Base-by-base conservation (phyloP, 768 basidiomycete species). In the Termitomyces sp. region DNA sequence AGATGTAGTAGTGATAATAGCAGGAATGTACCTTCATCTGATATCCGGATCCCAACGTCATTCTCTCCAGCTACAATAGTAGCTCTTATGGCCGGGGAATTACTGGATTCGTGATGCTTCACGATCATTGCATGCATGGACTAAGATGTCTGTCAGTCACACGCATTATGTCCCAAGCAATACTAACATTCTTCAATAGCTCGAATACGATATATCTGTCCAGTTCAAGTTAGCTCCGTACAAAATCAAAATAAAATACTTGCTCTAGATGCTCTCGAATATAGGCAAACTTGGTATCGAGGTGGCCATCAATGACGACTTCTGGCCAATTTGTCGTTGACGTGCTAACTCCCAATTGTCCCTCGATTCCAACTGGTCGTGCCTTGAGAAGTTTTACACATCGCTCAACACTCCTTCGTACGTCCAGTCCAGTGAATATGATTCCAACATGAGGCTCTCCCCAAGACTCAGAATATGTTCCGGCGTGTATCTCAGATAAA, bases 231-330 rank as follows among this genome's bases (percentile, higher is more conserved):
- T 16, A 33, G 47, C 46, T 20, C 10, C 41, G 3, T 13, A 51
- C 7, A 47, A 28, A 8, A n/a, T 1, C 32, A 26, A 43, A 35
- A 56, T 41, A 9, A 35, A 35, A 53, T 3, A 68, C 83, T 67
- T 61, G 90, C 90, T 94, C 92, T 50, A 94, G 74, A 70, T 94
- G 92, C 67, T 94, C 92, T 43, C 82, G 81, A 60, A 95, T 92
- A 67, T 93, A 96, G 1, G 91, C 76, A 69, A 95, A 93, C 57
- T 72, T 80, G 2, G 85, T 83, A 30, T 84, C 79, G 16, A 81
- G 60, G 63, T 90, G 86, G 2, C 93, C 92, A 47, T 94, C 88
- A 38, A 93, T 74, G 33, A 80, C 61, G 41, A 93, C 82, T 56
- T 86, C 78, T 6, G 90, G 86, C 79, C 83, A 86, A 36, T 56